phyloP scores from a whole-genome alignment of 345 rosid species.

The Theobroma cacao region DNA sequence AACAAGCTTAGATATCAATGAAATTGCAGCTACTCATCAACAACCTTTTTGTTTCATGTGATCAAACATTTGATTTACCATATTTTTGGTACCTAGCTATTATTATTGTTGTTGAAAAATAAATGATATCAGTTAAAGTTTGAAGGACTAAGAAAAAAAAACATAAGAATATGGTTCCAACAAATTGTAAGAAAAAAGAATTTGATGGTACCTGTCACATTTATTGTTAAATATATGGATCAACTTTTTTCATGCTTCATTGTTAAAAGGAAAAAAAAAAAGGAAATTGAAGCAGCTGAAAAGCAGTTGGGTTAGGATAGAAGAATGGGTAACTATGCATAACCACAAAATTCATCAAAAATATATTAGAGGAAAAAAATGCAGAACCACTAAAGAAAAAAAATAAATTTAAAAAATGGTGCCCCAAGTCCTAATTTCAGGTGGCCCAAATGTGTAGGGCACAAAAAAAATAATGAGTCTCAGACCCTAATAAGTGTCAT shows the following conservation, averaged over 20 bases:
- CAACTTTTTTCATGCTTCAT: background rate
- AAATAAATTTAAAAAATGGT: background rate
- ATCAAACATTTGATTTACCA: background rate
- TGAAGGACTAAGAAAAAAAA: background rate
- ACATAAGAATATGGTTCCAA: background rate
- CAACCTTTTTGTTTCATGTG: background rate
- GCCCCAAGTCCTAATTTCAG: background rate
- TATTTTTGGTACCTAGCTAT: too few species aligned
- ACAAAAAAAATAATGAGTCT: background rate
- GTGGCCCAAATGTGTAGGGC: background rate
- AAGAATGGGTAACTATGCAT: background rate
- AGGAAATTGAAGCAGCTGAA: background rate
- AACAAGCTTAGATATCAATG: constrained; percentile 2
- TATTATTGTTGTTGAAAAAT: too few species aligned
- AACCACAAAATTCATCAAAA: background rate
- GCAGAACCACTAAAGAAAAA: background rate
- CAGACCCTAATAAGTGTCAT: background rate
- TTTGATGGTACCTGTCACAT: background rate
- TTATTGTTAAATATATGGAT: background rate
- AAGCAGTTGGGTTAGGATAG: background rate
- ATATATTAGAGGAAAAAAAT: background rate
- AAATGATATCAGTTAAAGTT: background rate
- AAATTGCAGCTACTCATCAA: too few species aligned
- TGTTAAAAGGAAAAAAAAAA: background rate
- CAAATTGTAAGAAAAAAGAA: background rate